These are phyloP conservation scores for Marasmius tenuissimus DNA, from an alignment of 1,284 basidiomycete species.

Conservation along the genomic window DNA sequence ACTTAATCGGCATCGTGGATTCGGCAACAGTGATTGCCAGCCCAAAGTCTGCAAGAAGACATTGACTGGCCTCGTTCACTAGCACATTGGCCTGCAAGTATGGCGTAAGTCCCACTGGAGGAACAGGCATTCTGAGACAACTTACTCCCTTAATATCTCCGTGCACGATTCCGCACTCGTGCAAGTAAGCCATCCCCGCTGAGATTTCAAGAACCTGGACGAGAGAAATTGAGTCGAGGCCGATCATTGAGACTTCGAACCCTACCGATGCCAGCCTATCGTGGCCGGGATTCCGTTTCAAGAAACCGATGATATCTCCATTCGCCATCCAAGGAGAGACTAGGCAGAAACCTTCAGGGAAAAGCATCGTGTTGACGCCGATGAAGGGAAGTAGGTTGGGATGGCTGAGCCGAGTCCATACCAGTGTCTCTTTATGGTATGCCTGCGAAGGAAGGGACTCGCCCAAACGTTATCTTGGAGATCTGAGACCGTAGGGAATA, in stretches of 20 bases:
- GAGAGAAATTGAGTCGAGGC: neutral
- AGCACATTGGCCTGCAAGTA: neutral
- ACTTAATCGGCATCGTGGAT: too few relatives aligned
- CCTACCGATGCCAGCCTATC: too few relatives aligned
- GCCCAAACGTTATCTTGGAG: too few relatives aligned
- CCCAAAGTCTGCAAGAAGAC: neutral
- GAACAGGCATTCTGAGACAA: neutral
- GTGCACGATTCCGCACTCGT: neutral
- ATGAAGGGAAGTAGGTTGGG: conserved; percentile 13
- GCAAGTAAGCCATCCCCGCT: neutral
- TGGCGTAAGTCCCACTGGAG: neutral
- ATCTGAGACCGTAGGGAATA: too few relatives aligned
- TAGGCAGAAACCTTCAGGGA: conserved; percentile 7
- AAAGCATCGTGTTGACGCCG: conserved; percentile 7
- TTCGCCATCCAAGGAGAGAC: conserved; percentile 15
- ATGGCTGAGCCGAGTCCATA: conserved; percentile 14
- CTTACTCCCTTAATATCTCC: neutral
- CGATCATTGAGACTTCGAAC: too few relatives aligned
- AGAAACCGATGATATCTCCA: conserved; percentile 6
- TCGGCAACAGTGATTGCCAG: neutral
- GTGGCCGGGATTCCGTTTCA: conserved; percentile 7
- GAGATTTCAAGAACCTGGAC: neutral
- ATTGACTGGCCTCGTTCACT: neutral
- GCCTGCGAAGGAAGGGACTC: neutral
- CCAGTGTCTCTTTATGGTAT: conserved; percentile 12